phyloP scores from a whole-genome alignment of 1,284 basidiomycete species.

The Trichosporon ovoides region DNA sequence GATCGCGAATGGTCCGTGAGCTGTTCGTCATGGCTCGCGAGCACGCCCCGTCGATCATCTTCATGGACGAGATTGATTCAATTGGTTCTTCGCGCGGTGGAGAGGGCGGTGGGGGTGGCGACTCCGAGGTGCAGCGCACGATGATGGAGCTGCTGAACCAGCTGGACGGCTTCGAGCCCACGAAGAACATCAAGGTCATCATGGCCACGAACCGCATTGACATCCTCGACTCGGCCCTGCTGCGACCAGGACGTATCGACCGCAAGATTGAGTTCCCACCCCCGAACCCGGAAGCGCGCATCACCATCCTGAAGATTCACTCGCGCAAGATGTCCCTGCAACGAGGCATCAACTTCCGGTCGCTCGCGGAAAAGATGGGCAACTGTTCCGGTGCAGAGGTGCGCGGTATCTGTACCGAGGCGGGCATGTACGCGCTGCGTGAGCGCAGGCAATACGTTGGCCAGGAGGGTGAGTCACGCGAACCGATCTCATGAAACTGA shows the following conservation, averaged over 20 bases:
- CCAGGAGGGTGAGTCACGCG: constrained; percentile 58
- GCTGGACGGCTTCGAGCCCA: constrained; percentile 93
- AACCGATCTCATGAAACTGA: not conserved
- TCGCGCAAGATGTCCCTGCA: constrained; percentile 98
- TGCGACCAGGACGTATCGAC: constrained; percentile 95
- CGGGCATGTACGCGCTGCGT: constrained; percentile 94
- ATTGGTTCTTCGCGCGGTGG: constrained; percentile 92
- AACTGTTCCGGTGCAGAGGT: constrained; percentile 98
- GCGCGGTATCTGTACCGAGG: constrained; percentile 96
- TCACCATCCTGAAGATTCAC: constrained; percentile 94
- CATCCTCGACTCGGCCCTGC: constrained; percentile 89
- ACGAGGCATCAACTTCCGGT: constrained; percentile 91
- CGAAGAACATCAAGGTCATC: constrained; percentile 99
- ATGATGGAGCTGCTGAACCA: constrained; percentile 98
- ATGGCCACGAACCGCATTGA: constrained; percentile 99
- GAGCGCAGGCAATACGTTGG: constrained; percentile 95
- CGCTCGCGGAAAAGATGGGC: constrained; percentile 97
- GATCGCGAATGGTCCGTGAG: constrained; percentile 92
- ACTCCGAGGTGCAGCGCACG: constrained; percentile 95
- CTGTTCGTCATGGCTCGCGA: constrained; percentile 98
- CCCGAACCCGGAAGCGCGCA: constrained; percentile 93
- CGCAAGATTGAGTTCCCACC: constrained; percentile 99
- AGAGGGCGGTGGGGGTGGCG: constrained; percentile 76
- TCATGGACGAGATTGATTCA: constrained; percentile 99
- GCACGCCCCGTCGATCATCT: constrained; percentile 98